A percentile compares a stretch with the other conserved stretches of the same genome.
phyloP scores from a whole-genome alignment of 352 stramenopile genomes.

The Globisporangium megalacanthum region DNA sequence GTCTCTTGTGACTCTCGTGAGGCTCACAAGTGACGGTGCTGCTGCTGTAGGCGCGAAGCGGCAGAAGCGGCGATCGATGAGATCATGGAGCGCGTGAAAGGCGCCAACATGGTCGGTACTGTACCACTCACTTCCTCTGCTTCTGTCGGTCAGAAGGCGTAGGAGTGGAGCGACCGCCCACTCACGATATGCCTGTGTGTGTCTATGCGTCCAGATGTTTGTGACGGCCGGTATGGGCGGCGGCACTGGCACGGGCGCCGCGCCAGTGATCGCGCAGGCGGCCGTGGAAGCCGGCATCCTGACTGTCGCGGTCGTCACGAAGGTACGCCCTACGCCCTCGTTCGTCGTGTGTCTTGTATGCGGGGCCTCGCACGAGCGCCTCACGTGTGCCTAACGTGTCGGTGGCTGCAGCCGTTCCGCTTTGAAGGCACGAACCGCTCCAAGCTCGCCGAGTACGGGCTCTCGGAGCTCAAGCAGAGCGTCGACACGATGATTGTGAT shows the following conservation, averaged over 20 bases:
- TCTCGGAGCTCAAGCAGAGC: constrained; percentile 74
- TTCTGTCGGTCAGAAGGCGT: too few species aligned
- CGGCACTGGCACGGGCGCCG: constrained; percentile 77
- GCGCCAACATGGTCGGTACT: constrained; percentile 89
- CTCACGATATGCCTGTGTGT: too few species aligned
- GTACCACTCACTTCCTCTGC: too few species aligned
- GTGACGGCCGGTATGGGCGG: constrained; percentile 84
- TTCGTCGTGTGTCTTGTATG: too few species aligned
- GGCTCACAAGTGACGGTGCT: too few species aligned
- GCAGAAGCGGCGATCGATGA: constrained; percentile 76
- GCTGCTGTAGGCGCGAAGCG: constrained; percentile 51
- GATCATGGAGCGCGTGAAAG: constrained; percentile 80
- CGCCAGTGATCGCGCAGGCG: constrained; percentile 79
- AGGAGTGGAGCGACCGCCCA: too few species aligned
- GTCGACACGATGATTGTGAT: constrained; percentile 88
- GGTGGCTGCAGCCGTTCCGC: constrained; percentile 54
- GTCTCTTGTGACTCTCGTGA: background rate
- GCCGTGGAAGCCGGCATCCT: constrained; percentile 78
- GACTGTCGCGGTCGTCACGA: constrained; percentile 84
- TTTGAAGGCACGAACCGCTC: constrained; percentile 81
- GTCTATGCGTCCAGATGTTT: constrained; percentile 56
- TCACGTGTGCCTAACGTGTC: background rate
- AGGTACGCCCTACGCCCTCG: constrained; percentile 24
- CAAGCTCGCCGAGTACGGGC: constrained; percentile 74
- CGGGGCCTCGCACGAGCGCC: background rate